These are phyloP conservation scores for Metschnikowia continentalis DNA, from an alignment of 805 yeast species.

Conservation along the genomic window DNA sequence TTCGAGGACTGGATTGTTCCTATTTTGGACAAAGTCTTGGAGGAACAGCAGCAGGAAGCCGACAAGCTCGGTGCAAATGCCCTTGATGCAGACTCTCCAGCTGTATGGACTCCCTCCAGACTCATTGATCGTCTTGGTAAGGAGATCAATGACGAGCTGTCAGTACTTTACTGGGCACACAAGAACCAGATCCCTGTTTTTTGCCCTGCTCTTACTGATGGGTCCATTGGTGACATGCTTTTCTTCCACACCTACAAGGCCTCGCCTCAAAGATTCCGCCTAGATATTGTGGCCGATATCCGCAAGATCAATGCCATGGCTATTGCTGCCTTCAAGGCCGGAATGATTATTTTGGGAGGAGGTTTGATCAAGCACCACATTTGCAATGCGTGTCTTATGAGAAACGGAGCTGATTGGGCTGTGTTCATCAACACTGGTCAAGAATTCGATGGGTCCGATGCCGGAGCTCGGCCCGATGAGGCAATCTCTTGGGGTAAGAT, in stretches of 20 bases:
- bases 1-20: conserved; percentile 99
- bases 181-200: conserved; percentile 93
- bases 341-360: conserved; percentile 95
- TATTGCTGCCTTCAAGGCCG: conserved; percentile 91
- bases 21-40: conserved; percentile 75
- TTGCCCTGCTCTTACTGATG: conserved; percentile 97
- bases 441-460: conserved; percentile 98
- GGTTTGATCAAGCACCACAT: conserved; percentile 96
- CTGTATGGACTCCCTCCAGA: conserved; percentile 92
- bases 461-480: conserved; percentile 99
- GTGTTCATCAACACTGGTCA: conserved; percentile 97
- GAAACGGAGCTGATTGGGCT: conserved; percentile 98
- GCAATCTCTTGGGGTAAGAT: conserved; percentile 99
- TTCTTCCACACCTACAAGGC: conserved; percentile 97
- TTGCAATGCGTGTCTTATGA: conserved; percentile 96
- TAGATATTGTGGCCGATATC: conserved; percentile 93
- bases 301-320: conserved; percentile 88
- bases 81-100: conserved; percentile 57
- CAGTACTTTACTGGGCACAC: conserved; percentile 97
- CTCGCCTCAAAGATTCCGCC: conserved; percentile 80
- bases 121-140: conserved; percentile 91
- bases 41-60: conserved; percentile 78
- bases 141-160: conserved; percentile 89
- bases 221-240: conserved; percentile 97
- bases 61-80: conserved; percentile 45